phyloP scores from a whole-genome alignment of 2,329 filamentous ascomycete genomes.

The Ceratocystis colombiana region DNA sequence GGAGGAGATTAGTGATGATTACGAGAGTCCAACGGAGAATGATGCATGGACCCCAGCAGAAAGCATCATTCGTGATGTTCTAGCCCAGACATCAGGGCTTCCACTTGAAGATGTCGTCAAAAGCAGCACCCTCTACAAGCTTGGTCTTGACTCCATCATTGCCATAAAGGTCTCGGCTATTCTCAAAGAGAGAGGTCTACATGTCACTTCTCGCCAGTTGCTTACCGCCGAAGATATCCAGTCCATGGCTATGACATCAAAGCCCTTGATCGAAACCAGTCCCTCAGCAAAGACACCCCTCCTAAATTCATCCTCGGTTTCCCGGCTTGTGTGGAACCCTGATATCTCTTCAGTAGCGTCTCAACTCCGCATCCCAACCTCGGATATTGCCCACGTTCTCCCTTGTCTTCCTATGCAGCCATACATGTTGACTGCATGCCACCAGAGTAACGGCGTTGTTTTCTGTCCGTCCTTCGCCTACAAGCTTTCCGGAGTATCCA shows the following conservation, averaged over 20 bases:
- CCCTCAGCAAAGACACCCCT: background rate
- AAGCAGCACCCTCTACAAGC: slow-evolving; percentile 62
- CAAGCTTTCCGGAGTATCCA: slow-evolving; percentile 36
- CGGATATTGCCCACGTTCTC: slow-evolving; percentile 47
- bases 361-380: slow-evolving; percentile 31
- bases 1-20: background rate
- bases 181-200: slow-evolving; percentile 53
- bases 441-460: slow-evolving; percentile 51
- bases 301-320: background rate
- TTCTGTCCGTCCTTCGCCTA: slow-evolving; percentile 70
- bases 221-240: slow-evolving; percentile 58
- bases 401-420: slow-evolving; percentile 68
- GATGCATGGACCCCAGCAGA: slow-evolving; percentile 34
- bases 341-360: background rate
- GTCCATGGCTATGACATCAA: slow-evolving; percentile 22
- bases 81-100: slow-evolving; percentile 52
- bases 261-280: background rate
- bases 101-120: slow-evolving; percentile 48
- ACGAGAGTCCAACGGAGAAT: background rate
- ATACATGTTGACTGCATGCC: slow-evolving; percentile 72
- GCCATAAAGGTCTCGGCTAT: slow-evolving; percentile 72
- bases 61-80: slow-evolving; percentile 37
- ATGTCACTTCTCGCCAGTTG: slow-evolving; percentile 60
- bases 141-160: slow-evolving; percentile 85
- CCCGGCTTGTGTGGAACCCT: slow-evolving; percentile 13